phyloP scores from a whole-genome alignment of 2,329 filamentous ascomycete species.

The Thyridium curvatum region DNA sequence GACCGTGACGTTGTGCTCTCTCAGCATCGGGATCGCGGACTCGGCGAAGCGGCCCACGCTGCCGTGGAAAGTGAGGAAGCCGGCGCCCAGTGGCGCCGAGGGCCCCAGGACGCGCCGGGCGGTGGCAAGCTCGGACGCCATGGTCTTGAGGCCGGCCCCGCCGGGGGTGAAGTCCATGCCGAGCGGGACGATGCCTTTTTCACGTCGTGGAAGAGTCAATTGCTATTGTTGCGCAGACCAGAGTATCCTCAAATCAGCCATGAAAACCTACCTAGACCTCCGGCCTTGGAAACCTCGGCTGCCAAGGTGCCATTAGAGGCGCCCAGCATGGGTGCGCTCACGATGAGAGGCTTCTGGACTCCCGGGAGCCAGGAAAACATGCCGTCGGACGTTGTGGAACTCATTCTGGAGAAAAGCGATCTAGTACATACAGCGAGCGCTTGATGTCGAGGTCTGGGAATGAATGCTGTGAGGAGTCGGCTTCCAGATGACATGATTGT shows the following conservation, averaged over 20 bases:
- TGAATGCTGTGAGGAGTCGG: too few relatives aligned
- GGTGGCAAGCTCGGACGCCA: conserved; percentile 22
- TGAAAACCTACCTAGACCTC: conserved; percentile 28
- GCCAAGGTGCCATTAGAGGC: conserved; percentile 28
- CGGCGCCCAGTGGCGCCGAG: conserved; percentile 45
- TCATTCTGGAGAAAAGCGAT: too few relatives aligned
- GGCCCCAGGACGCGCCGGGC: conserved; percentile 18
- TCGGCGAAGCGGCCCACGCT: conserved; percentile 29
- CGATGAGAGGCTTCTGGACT: conserved; percentile 23
- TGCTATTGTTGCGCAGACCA: too few relatives aligned
- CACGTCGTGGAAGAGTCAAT: too few relatives aligned
- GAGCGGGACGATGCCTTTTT: conserved; percentile 23
- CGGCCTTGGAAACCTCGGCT: conserved; percentile 30
- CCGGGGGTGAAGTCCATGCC: conserved; percentile 23
- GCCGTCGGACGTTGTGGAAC: too few relatives aligned
- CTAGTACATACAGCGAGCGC: too few relatives aligned
- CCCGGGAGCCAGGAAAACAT: too few relatives aligned
- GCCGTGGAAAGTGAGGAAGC: conserved; percentile 52
- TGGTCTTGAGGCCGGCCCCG: conserved; percentile 16
- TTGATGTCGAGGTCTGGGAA: too few relatives aligned
- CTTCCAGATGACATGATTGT: too few relatives aligned
- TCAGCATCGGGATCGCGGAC: conserved; percentile 42
- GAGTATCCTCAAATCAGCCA: conserved; percentile 1
- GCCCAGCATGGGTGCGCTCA: conserved; percentile 34
- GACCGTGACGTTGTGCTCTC: conserved; percentile 46